Percentiles rank a stretch among this genome's conserved stretches.
Conservation (phyloP, 2,329 filamentous ascomycete species). For the Ilyonectria destructans region DNA sequence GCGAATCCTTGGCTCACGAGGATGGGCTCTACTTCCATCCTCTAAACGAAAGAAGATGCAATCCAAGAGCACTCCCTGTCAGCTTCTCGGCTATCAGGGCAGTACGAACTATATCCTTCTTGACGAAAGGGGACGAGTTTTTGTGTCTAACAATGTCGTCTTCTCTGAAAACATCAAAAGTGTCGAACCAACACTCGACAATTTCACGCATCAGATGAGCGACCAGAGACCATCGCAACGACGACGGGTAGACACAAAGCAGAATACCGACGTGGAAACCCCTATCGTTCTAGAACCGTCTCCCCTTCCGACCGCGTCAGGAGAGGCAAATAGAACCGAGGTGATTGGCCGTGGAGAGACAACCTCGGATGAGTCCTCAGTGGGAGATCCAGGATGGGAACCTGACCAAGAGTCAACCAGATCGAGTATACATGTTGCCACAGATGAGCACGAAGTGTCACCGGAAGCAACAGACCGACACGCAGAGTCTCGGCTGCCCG, state of each 20-base stretch:
- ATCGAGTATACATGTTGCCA: too few relatives aligned
- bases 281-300: too few relatives aligned
- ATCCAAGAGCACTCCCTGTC: background rate
- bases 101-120: background rate
- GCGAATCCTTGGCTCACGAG: background rate
- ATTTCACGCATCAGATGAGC: background rate
- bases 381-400: too few relatives aligned
- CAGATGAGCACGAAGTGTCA: too few relatives aligned
- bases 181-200: background rate
- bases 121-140: background rate
- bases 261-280: too few relatives aligned
- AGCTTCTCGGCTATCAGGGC: conserved; percentile 7
- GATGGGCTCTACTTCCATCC: background rate
- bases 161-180: background rate
- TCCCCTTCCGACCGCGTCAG: too few relatives aligned
- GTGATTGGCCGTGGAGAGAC: too few relatives aligned
- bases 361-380: too few relatives aligned
- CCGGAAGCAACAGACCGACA: too few relatives aligned
- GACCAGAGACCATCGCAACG: background rate
- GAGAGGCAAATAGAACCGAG: too few relatives aligned
- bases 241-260: too few relatives aligned
- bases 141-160: background rate
- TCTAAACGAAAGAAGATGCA: background rate
- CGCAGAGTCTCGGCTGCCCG: background rate
- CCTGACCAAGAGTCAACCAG: too few relatives aligned